These are phyloP conservation scores for Eremothecium gossypii DNA, from an alignment of 1,139 yeast genomes.

Conservation along the genomic window DNA sequence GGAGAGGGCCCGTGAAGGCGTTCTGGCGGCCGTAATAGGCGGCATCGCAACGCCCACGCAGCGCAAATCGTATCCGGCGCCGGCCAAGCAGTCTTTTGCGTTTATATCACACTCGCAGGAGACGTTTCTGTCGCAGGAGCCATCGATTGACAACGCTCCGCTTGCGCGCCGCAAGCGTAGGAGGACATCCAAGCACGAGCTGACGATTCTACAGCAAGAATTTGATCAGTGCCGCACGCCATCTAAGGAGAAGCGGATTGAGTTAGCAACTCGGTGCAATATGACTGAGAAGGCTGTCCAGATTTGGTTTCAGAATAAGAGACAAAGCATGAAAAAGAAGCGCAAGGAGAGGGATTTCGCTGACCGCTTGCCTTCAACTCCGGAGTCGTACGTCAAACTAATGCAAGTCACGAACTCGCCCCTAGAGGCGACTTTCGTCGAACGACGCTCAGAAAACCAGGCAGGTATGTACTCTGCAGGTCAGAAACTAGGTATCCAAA, in stretches of 20 bases:
- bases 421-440: background rate
- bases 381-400: background rate
- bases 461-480: background rate
- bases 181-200: constrained; percentile 84
- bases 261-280: constrained; percentile 66
- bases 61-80: constrained; percentile 16
- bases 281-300: constrained; percentile 98
- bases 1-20: background rate
- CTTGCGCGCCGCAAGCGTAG: constrained; percentile 89
- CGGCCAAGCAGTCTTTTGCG: constrained; percentile 49
- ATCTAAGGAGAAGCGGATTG: constrained; percentile 60
- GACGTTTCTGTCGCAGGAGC: constrained; percentile 76
- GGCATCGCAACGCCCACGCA: background rate
- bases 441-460: background rate
- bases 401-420: background rate
- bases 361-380: constrained; percentile 2
- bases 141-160: constrained; percentile 80
- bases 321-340: constrained; percentile 65
- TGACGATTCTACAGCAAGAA: constrained; percentile 69
- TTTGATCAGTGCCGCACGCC: constrained; percentile 75
- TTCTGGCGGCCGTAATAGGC: background rate
- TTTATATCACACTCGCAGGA: constrained; percentile 87
- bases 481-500: background rate
- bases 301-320: constrained; percentile 94
- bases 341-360: constrained; percentile 8